Evolutionary conservation across 2,329 filamentous ascomycete genomes (phyloP), one percentile per base, ranked within the genome.

Genomic region (Phialemonium atrogriseum): DNA sequence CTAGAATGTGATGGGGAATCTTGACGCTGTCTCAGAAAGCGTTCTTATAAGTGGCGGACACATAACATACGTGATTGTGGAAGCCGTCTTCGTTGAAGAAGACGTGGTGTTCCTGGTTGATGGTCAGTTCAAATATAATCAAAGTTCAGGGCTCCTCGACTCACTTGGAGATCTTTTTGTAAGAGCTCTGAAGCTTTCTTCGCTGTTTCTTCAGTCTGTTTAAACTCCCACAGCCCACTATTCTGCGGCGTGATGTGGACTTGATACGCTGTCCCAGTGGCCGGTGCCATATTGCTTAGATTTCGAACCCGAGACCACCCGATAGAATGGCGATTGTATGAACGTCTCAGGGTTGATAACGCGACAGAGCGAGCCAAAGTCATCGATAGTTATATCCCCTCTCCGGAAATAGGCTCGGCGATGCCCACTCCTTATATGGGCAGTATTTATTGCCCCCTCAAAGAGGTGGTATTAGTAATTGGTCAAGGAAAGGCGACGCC

Each of bases 11-110:
- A 45, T 94, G 87, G 4, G 68, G 69, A 38, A 91, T 66, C 69
- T 73, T 10, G 1, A 7, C 17, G 4, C 7, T 22, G 23, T 19
- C 2, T 13, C 10, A 11, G 27, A n/a, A 6, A 2, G 7, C 4
- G 9, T 0, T 27, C 23, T 12, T 21, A 10, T 27, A 15, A n/a
- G 21, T 15, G 21, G n/a, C n/a, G n/a, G n/a, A n/a, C n/a, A n/a
- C n/a, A n/a, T 3, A 11, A 36, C 52, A 47, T 59, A 69, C 84
- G 48, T 94, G 87, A 52, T 94, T 84, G 49, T 95, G 88, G 40
- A 82, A 93, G 1, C 81, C 80, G 2, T 55, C 49, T 0, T 68
- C 38, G 39, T 91, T 93, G 66, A 87, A 94, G 59, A 80, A 93
- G 36, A 87, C 80, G 49, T 94, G 83, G 45, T 87, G 74, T 20